Base-by-base conservation (phyloP, 805 yeast genomes). In the Candida insectorum region DNA sequence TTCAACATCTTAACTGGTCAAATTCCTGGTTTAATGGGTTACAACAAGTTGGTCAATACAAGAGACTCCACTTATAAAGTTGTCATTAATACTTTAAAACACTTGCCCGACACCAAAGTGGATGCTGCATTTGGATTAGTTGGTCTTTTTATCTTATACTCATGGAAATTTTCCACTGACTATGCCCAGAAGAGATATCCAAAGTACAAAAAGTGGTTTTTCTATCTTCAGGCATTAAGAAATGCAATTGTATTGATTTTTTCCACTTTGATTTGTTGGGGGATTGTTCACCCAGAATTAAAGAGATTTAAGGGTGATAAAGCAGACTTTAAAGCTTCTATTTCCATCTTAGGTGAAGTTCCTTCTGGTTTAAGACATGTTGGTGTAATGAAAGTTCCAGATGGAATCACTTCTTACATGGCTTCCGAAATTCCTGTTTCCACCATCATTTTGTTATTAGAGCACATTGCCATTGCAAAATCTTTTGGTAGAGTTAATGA, bases 401-500 rank as follows among this genome's bases (percentile, higher is more conserved):
- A 62, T 6, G 81, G 81, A 2, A 62, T 85, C 23, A 62, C 79
- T 24, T 48, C 62, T 6, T 75, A 72, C 22, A 59, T 89, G 56
- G 93, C 85, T 10, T 61, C 81, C 3, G 91, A 88, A 49, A 62
- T 89, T 31, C 97, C 97, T 6, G 91, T 89, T 29, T 82, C 96
- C 11, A 74, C 81, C 14, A 82, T 89, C 47, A 79, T 89, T 40
- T 70, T 89, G 48, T 73, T 89, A 44, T 70, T 89, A 47, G 97
- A 89, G 59, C 97, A 89, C 58, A 89, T 89, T 54, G 88, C 97
- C 33, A 89, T 89, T 48, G 71, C 97, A 33, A 89, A 88, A 60
- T 86, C 96, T 1, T 89, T 89, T 53, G 97, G 96, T 36, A 76
- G 97, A 61, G 66, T 88, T 45, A 88, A 89, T 54, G 95, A 86